Base-by-base conservation (phyloP, 345 rosid species). In the Cardamine chenopodiifolia region DNA sequence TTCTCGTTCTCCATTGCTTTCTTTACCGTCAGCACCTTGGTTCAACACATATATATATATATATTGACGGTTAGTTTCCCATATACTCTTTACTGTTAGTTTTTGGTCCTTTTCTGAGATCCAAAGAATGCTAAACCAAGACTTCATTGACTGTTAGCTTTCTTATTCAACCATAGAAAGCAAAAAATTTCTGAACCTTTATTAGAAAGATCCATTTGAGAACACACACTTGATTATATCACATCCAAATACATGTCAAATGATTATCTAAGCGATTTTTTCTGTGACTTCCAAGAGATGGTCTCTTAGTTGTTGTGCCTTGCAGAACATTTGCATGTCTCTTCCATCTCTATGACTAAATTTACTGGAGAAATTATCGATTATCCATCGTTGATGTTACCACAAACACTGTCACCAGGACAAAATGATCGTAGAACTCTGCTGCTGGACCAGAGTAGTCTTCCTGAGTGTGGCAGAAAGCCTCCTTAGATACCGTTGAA, bases 291-390 rank as follows among this genome's bases (percentile, higher is more conserved):
- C 58, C 12, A 32, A 4, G 10, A 85, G 45, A 29, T 49, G 58
- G 1, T 65, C 68, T 22, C 62, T 18, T 8, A 86, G 76, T 66
- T 71, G 71, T 1, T 29, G 49, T 10, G 88, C 86, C 49, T 67
- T 80, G 11, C 84, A 76, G 6, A 80, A 37, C 81, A 86, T 83
- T 59, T 77, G 73, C 90, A 83, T 83, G 86, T 71, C 34, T 79
- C 77, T 1, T 47, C 55, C 56, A 87, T 83, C 59, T 66, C 79
- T 11, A 32, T 50, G 70, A 78, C 86, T 29, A 83, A 47, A 35
- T 76, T 17, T 2, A 37, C 42, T 2, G 70, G 75, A 74, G n/a
- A 48, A 60, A 18, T 76, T 74, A 34, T 74, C 57, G 4, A 83
- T 75, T 80, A 80, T 79, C 84, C 83, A 82, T 2, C 18, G 11